A percentile compares a stretch with the other conserved stretches of the same genome.
Conservation (phyloP, 371 early-diverging fungal genomes). For the Neoconidiobolus thromboides region DNA sequence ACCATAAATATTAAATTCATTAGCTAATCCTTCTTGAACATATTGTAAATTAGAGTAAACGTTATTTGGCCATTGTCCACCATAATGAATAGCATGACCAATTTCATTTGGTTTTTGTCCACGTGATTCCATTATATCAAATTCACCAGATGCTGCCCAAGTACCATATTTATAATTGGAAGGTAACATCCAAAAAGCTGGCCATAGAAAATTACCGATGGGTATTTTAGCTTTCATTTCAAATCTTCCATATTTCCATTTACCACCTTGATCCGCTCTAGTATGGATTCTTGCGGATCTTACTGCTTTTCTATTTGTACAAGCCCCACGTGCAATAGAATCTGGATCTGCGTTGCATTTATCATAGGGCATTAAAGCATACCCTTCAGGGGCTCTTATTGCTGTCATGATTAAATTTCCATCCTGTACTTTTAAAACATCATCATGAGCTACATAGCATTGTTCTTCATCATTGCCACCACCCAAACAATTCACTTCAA, state of each 20-base stretch:
- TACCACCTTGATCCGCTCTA: not conserved
- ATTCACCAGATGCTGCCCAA: constrained; percentile 53
- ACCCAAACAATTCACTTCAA: constrained; percentile 5
- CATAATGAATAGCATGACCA: constrained; percentile 6
- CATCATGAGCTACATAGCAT: constrained; percentile 4
- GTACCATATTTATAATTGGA: constrained; percentile 35
- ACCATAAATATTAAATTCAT: constrained; percentile 4
- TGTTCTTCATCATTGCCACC: constrained; percentile 6
- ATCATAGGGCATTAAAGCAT: not conserved
- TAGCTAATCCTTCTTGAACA: not conserved
- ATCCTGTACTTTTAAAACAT: constrained; percentile 2
- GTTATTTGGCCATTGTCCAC: constrained; percentile 5
- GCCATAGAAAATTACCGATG: constrained; percentile 45
- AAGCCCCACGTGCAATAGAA: not conserved
- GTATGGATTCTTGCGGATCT: constrained; percentile 1
- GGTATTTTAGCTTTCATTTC: constrained; percentile 45
- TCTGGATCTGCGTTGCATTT: constrained; percentile 5
- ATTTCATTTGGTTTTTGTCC: constrained; percentile 6
- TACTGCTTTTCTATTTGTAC: constrained; percentile 1
- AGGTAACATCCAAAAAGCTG: constrained; percentile 50
- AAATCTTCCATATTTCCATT: constrained; percentile 27
- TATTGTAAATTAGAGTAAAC: constrained; percentile 4
- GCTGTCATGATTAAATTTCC: not conserved
- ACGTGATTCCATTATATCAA: constrained; percentile 22
- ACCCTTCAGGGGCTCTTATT: not conserved